A percentile compares a stretch with the other conserved stretches of the same genome.
Evolutionary conservation across 2,329 filamentous ascomycete species (phyloP).

Genomic region (Alternaria sp.): DNA sequence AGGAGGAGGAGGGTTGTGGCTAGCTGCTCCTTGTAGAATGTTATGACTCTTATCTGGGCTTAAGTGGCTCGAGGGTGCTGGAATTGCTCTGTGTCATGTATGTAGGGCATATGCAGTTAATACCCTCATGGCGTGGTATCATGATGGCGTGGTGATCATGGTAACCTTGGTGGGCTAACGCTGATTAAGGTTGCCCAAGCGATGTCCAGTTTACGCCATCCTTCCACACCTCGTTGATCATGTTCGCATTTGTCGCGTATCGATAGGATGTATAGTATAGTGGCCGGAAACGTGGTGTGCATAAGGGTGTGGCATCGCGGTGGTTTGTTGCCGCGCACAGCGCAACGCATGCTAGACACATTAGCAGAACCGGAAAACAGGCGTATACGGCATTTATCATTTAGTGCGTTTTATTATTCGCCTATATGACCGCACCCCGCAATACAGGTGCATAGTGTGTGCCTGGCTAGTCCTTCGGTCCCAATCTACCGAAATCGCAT

Average conservation of each 20-base stretch:
- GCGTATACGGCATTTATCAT: conserved; percentile 10
- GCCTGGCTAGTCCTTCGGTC: conserved; percentile 12
- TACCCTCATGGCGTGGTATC: neutral
- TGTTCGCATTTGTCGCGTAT: conserved; percentile 3
- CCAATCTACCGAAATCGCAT: conserved; percentile 11
- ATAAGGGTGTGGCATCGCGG: conserved; percentile 17
- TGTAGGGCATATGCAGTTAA: neutral
- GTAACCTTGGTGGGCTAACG: neutral
- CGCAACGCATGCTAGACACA: conserved; percentile 1
- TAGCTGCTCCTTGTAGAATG: conserved; percentile 4
- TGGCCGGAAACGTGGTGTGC: neutral
- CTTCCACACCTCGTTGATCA: neutral
- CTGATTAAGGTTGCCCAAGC: neutral
- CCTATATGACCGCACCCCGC: conserved; percentile 17
- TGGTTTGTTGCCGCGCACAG: conserved; percentile 21
- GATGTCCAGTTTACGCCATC: neutral
- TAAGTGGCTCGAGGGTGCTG: neutral
- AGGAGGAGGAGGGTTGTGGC: conserved; percentile 6
- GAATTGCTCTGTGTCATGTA: neutral
- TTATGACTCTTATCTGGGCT: neutral
- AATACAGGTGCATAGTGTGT: conserved; percentile 12
- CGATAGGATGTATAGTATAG: neutral
- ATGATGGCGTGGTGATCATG: neutral
- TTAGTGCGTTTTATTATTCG: conserved; percentile 20
- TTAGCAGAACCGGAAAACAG: conserved; percentile 12